Base-by-base conservation (phyloP, 2,329 filamentous ascomycete species). In the Cladobotryum mycophilum region DNA sequence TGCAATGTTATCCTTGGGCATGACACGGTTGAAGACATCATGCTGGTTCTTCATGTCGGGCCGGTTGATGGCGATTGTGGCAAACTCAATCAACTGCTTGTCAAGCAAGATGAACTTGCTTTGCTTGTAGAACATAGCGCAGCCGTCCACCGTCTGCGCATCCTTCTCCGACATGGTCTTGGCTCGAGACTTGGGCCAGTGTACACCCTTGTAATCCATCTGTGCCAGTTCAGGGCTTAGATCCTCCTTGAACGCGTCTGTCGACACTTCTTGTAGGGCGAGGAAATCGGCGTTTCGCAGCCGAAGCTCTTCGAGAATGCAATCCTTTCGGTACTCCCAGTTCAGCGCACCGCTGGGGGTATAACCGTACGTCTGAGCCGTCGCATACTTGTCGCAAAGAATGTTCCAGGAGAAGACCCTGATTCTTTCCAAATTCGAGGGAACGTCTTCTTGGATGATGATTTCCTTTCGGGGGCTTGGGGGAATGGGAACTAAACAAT, bases 1-100 rank as follows among this genome's bases (percentile, higher is more conserved):
- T 14, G 88, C 93, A 67, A 99, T 96, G 66, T 97, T 92, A 75
- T 99, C 93, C 71, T 93, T 89, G 54, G 92, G 91, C 93, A 96
- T 97, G 54, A 99, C 87, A 25, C 93, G 87, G 67, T 99, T 99
- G 78, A 96, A 97, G 51, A 97, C 92, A 62, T 99, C 93, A 64
- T 95, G 89, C 62, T 95, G 89, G 51, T 91, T 89, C 72, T 97
- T 97, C 82, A 96, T 96, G 66, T 97, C 93, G 3, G 91, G 89
- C 57, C 93, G 80, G 65, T 95, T 93, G 69, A 99, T 96, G 57
- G 92, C 92, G 51, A 89, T 88, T 53, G 89, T 86, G 36, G 88
- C 85, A 65, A 96, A 96, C 68, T 96, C 90, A 62, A 99, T 86
- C 56, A 96, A 75, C 64, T 95, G 88, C 74, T 96, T 96, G 72